Conservation (phyloP, 495 filamentous ascomycete species). For the Rhypophila decipiens region DNA sequence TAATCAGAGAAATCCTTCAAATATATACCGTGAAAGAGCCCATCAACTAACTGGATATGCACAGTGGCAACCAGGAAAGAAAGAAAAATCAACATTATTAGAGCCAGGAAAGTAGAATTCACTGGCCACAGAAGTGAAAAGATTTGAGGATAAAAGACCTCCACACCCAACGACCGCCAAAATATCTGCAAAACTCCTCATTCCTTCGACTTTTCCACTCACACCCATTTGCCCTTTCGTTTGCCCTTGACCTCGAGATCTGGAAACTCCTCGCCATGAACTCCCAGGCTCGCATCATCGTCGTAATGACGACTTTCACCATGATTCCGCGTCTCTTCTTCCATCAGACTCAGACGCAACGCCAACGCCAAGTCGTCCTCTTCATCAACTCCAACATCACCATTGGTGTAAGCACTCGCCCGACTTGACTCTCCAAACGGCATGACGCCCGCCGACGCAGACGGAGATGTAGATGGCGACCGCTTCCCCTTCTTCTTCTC, state of each 20-base stretch:
- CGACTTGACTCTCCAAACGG: slow-evolving; percentile 16
- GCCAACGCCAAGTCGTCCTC: slow-evolving; percentile 80
- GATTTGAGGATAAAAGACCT: too few relatives aligned
- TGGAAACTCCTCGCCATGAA: slow-evolving; percentile 44
- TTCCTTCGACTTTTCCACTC: too few relatives aligned
- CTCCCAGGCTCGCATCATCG: background rate
- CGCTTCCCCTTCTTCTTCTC: slow-evolving; percentile 28
- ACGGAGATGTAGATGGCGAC: slow-evolving; percentile 31
- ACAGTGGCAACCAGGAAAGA: too few relatives aligned
- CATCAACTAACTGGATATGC: too few relatives aligned
- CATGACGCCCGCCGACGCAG: slow-evolving; percentile 19
- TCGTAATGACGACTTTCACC: background rate
- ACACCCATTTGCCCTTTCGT: slow-evolving; percentile 13
- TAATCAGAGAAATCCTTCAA: too few relatives aligned
- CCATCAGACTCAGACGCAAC: slow-evolving; percentile 74
- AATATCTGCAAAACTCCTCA: too few relatives aligned
- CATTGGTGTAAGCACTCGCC: slow-evolving; percentile 12
- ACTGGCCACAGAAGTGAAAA: too few relatives aligned
- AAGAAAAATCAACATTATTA: too few relatives aligned
- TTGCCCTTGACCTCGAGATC: slow-evolving; percentile 34
- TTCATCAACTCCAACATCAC: slow-evolving; percentile 15
- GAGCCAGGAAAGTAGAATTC: too few relatives aligned
- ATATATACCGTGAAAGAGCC: too few relatives aligned
- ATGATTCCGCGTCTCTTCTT: slow-evolving; percentile 50
- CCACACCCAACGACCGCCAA: too few relatives aligned